Base-by-base conservation (phyloP, 2,329 filamentous ascomycete genomes). In the Sphaceloma murrayae region DNA sequence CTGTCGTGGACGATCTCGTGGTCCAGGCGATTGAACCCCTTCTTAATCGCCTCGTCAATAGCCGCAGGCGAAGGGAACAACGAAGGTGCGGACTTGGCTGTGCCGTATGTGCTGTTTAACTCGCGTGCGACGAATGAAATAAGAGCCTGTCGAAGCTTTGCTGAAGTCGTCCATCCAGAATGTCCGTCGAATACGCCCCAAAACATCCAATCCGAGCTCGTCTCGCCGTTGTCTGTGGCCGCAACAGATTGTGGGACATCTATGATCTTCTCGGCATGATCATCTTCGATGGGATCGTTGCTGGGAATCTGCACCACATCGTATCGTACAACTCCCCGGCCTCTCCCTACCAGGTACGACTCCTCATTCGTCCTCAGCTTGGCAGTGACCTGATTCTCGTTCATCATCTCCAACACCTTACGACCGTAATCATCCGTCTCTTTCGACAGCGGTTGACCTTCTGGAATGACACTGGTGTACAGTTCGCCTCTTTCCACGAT, bases 111-210 rank as follows among this genome's bases (percentile, higher is more conserved):
- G 8, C 77, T 73, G 63, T 95, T 95, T 32, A 98, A 74, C 65
- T 98, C 91, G 43, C 87, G 78, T 19, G 88, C 89, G 34, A 98
- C 91, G 57, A 85, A 94, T 52, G 76, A 86, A 54, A 98, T 95
- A 46, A 98, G 73, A 10, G 84, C 82, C 63, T 98, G 87, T 47
- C 91, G 83, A 48, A 98, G 70, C 59, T 94, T 96, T 14, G 91
- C 91, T 29, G 91, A 96, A 5, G 91, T 98, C 3, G 91, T 95
- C 91, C 91, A 98, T 54, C 91, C 91, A 34, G 86, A 93, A 64
- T 98, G 91, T 0, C 91, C 91, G 59, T 98, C 91, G 63, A 96
- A 98, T 13, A 98, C 88, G 47, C 88, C 91, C 91, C 93, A 98
- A 63, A 98, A 98, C 87, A 96, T 96, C 91, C 91, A 98, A 64